Evolutionary conservation across 108 stramenopile species (phyloP).

Genomic region (Discostella pseudostelligera): DNA sequence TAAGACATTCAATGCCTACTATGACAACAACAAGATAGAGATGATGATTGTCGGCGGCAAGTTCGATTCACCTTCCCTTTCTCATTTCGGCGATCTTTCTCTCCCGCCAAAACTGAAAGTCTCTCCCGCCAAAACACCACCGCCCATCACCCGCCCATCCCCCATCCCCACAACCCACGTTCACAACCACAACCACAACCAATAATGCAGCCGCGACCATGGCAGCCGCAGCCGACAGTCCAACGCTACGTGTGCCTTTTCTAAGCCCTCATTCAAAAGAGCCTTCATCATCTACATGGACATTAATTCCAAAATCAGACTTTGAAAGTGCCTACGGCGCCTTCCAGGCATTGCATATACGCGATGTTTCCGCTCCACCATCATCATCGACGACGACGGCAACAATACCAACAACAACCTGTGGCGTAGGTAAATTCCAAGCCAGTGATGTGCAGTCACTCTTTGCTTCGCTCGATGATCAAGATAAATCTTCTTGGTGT

Average conservation of each 20-base stretch:
- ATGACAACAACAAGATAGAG: no score
- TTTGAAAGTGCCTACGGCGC: conserved; percentile 21
- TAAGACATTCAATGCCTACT: no score
- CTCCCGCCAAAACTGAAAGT: no score
- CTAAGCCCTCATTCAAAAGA: neutral
- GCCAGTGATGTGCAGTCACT: conserved; percentile 39
- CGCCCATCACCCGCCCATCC: no score
- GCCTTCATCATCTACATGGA: neutral
- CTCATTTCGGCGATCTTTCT: neutral
- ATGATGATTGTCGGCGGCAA: neutral
- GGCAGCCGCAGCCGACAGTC: neutral
- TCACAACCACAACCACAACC: no score
- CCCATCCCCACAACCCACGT: no score
- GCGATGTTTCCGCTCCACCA: conserved; percentile 2
- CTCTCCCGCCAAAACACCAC: no score
- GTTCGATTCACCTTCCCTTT: neutral
- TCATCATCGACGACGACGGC: neutral
- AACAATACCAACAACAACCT: neutral
- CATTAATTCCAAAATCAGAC: conserved; percentile 11
- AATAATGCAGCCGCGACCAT: no score
- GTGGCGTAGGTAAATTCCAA: conserved; percentile 1
- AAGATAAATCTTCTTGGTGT: conserved; percentile 71
- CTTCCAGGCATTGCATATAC: conserved; percentile 28
- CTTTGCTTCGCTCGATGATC: conserved; percentile 43
- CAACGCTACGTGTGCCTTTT: conserved; percentile 4